Evolutionary conservation across 2,329 filamentous ascomycete genomes (phyloP).

Genomic region (Apiospora kogelbergensis): DNA sequence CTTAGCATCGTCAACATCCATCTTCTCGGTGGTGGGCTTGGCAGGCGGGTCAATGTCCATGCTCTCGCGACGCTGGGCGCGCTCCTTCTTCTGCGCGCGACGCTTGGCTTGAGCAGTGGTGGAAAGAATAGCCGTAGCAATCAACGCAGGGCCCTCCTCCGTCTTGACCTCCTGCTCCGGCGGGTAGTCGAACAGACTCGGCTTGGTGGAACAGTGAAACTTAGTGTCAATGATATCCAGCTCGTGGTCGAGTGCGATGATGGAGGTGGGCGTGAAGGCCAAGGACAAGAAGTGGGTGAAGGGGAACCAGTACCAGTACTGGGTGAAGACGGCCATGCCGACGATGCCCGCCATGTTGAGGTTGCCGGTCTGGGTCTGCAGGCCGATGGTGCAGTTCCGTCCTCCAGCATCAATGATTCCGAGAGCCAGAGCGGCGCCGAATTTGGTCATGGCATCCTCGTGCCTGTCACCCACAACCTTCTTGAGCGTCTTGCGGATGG

Average conservation of each 20-base stretch:
- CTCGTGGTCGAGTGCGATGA: conserved; percentile 92
- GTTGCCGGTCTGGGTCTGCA: conserved; percentile 97
- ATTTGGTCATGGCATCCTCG: conserved; percentile 99
- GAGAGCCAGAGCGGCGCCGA: conserved; percentile 88
- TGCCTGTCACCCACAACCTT: conserved; percentile 94
- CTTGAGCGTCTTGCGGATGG: conserved; percentile 88
- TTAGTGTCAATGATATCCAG: conserved; percentile 92
- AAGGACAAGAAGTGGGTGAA: conserved; percentile 96
- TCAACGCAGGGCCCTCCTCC: conserved; percentile 88
- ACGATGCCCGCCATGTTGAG: conserved; percentile 98
- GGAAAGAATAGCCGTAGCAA: conserved; percentile 92
- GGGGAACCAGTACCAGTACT: conserved; percentile 99
- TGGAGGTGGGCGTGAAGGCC: conserved; percentile 93
- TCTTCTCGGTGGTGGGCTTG: conserved; percentile 68
- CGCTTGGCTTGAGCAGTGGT: conserved; percentile 97
- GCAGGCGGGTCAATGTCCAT: conserved; percentile 79
- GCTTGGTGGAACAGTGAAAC: conserved; percentile 91
- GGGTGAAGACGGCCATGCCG: conserved; percentile 96
- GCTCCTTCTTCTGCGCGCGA: conserved; percentile 90
- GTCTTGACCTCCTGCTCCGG: conserved; percentile 94
- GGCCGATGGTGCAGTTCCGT: conserved; percentile 95
- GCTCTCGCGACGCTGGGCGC: conserved; percentile 83
- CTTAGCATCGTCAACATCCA: conserved; percentile 72
- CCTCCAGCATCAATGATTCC: conserved; percentile 98
- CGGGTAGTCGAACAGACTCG: conserved; percentile 96